Base-by-base conservation (phyloP, 2,329 filamentous ascomycete genomes). In the Ustulina deusta region DNA sequence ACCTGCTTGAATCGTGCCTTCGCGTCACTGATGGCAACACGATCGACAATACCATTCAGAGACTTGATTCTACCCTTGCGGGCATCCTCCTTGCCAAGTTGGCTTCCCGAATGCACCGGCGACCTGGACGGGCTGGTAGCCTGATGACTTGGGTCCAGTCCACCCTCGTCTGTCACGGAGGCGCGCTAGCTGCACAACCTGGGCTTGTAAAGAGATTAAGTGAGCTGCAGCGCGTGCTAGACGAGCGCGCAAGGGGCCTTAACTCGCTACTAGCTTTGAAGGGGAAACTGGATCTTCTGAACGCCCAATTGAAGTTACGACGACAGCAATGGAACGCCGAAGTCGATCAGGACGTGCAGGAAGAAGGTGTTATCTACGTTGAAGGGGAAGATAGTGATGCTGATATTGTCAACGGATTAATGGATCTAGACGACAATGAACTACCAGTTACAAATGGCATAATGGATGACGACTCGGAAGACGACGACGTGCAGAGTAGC, bases 121-220 rank as follows among this genome's bases (percentile, higher is more conserved):
- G 93, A 51, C 96, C 96, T 0, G 96, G 95, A 3, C 89, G 96
- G 62, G 95, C 96, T 15, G 94, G 94, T 59, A 93, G 91, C 76
- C 87, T 99, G 36, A 94, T 97, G 87, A 89, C 92, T 17, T 99
- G 96, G 94, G 92, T 98, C 49, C 94, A 97, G 81, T 97, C 94
- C 93, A 95, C 93, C 1, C 87, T 97, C 62, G 89, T 97, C 38
- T 91, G 93, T 1, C 96, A 99, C 77, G 96, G 96, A 72, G 96
- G 95, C 71, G 94, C 94, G 61, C 85, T 99, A 58, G 93, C 94
- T 11, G 91, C 91, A 36, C 93, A 97, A 78, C 89, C 92, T n/a
- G 91, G 94, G 71, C 85, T 97, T 42, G 86, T 96, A 73, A 90
- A 90, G 76, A 90, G 91, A 77, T 87, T 99, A 67, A 86, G 88